Percentiles rank a stretch among this genome's conserved stretches.
Conservation (phyloP, 768 basidiomycete species). For the Melanogaster broomeanus region DNA sequence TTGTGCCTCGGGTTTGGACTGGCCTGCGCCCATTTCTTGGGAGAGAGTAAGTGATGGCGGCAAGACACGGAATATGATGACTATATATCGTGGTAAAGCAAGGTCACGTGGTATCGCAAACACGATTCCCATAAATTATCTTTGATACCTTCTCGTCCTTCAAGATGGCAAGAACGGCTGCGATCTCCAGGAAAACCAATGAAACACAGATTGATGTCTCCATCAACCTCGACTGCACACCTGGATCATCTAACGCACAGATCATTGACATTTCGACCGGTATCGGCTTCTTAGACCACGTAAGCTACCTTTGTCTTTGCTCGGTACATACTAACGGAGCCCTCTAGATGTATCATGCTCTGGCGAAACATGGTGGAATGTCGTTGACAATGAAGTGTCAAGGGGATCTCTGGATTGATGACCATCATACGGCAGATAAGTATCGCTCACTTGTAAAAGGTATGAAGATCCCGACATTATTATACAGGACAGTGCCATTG, state of each 20-base stretch:
- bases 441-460: slow-evolving; percentile 27
- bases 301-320: slow-evolving; percentile 34
- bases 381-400: slow-evolving; percentile 88
- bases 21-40: slow-evolving; percentile 61
- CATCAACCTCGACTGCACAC: slow-evolving; percentile 78
- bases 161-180: slow-evolving; percentile 58
- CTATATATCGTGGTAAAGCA: too few relatives aligned
- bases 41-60: too few relatives aligned
- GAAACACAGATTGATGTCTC: slow-evolving; percentile 89
- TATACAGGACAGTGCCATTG: slow-evolving; percentile 86
- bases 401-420: slow-evolving; percentile 97
- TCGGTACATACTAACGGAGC: slow-evolving; percentile 1
- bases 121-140: too few relatives aligned
- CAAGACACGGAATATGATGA: too few relatives aligned
- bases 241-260: slow-evolving; percentile 64
- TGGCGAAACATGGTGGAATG: slow-evolving; percentile 97
- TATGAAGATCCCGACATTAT: slow-evolving; percentile 5
- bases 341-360: slow-evolving; percentile 91
- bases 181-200: slow-evolving; percentile 79
- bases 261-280: slow-evolving; percentile 87
- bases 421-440: slow-evolving; percentile 99
- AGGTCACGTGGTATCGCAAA: too few relatives aligned
- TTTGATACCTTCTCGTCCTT: too few relatives aligned
- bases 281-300: slow-evolving; percentile 99
- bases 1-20: slow-evolving; percentile 58